Percentiles rank a stretch among this genome's conserved stretches.
phyloP scores from a whole-genome alignment of 306 rosid genomes.

The Acacia melanoxylon region DNA sequence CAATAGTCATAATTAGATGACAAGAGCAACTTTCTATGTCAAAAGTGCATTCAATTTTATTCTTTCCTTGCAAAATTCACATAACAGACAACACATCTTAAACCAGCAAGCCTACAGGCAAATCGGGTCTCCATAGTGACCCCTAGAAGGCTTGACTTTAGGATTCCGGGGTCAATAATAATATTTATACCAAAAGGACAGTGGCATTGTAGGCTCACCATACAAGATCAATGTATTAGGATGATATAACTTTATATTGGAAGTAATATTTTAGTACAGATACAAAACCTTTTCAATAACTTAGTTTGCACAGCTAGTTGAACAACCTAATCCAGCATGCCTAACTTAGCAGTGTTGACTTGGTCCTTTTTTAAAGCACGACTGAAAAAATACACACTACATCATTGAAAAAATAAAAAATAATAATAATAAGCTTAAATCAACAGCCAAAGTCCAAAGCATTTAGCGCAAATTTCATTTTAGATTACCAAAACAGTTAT shows the following conservation, averaged over 20 bases:
- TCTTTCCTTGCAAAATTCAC: neutral
- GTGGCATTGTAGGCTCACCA: neutral
- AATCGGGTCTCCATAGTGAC: neutral
- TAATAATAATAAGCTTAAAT: neutral
- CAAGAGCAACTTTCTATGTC: conserved; percentile 1
- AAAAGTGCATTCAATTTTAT: neutral
- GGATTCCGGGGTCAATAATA: neutral
- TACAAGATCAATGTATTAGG: neutral
- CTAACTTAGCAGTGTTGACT: conserved; percentile 3
- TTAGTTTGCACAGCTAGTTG: neutral
- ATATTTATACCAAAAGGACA: neutral
- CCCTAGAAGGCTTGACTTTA: neutral
- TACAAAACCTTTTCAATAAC: neutral
- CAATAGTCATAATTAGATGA: neutral
- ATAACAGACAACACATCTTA: neutral
- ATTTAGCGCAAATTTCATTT: neutral
- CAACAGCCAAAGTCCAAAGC: conserved; percentile 8
- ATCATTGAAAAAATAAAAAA: conserved; percentile 4
- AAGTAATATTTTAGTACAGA: neutral
- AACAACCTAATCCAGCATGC: conserved; percentile 7
- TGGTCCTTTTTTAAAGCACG: neutral
- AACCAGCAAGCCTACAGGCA: neutral
- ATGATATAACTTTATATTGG: neutral
- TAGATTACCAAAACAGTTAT: neutral
- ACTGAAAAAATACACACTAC: neutral